phyloP scores from a whole-genome alignment of 495 filamentous ascomycete species.

The Aspergillus cristatus region DNA sequence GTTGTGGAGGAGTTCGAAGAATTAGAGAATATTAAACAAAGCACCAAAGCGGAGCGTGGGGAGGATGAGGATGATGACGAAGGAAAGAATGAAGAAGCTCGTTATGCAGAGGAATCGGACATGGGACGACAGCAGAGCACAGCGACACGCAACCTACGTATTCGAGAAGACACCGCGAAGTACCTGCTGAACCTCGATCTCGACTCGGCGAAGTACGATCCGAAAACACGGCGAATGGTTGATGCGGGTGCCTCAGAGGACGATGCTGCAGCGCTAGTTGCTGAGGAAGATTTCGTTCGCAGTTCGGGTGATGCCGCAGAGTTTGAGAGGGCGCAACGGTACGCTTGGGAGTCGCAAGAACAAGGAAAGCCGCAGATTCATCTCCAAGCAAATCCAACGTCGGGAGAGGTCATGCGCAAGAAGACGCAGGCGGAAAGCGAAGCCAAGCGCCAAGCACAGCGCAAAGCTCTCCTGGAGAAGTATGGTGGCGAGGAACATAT shows the following conservation, averaged over 20 bases:
- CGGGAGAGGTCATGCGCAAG: slow-evolving; percentile 73
- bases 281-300: slow-evolving; percentile 88
- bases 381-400: slow-evolving; percentile 92
- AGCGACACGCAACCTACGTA: slow-evolving; percentile 78
- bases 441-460: slow-evolving; percentile 54
- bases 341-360: slow-evolving; percentile 95
- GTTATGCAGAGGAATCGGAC: slow-evolving; percentile 94
- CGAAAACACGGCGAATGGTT: slow-evolving; percentile 91
- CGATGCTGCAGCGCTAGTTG: slow-evolving; percentile 77
- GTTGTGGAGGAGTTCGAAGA: slow-evolving; percentile 85
- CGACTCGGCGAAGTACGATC: slow-evolving; percentile 96
- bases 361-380: slow-evolving; percentile 65
- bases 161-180: slow-evolving; percentile 97
- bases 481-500: slow-evolving; percentile 71
- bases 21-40: slow-evolving; percentile 69
- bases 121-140: slow-evolving; percentile 88
- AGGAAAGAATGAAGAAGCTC: slow-evolving; percentile 54
- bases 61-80: slow-evolving; percentile 37
- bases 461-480: slow-evolving; percentile 68
- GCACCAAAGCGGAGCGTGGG: slow-evolving; percentile 32
- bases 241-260: slow-evolving; percentile 77
- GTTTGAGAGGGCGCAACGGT: slow-evolving; percentile 79
- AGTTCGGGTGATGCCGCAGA: slow-evolving; percentile 90
- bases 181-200: slow-evolving; percentile 91
- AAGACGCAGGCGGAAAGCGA: slow-evolving; percentile 65